phyloP scores from a whole-genome alignment of 768 basidiomycete species.

The Amylocystis lapponica region DNA sequence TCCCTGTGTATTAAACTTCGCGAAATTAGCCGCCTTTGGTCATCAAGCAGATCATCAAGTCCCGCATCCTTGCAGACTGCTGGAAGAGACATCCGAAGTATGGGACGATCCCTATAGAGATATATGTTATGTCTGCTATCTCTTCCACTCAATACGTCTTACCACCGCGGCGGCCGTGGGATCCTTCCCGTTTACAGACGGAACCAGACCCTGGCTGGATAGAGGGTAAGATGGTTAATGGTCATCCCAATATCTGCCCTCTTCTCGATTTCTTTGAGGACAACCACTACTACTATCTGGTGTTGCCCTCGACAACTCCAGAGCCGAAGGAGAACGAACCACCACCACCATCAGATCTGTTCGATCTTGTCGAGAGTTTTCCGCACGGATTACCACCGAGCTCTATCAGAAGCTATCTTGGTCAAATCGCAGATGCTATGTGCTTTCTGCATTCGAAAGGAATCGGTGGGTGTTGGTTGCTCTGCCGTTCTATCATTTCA shows the following conservation, averaged over 20 bases:
- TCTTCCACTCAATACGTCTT: slow-evolving; percentile 76
- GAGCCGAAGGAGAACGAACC: slow-evolving; percentile 47
- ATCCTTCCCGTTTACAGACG: slow-evolving; percentile 51
- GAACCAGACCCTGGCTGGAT: slow-evolving; percentile 46
- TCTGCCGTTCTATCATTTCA: neutral
- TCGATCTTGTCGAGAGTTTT: slow-evolving; percentile 88
- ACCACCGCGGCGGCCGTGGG: slow-evolving; percentile 78
- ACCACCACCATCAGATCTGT: slow-evolving; percentile 73
- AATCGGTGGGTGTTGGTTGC: slow-evolving; percentile 56
- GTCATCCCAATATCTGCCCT: slow-evolving; percentile 94
- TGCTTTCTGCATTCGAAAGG: slow-evolving; percentile 86
- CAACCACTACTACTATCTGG: slow-evolving; percentile 91
- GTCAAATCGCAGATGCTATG: slow-evolving; percentile 90
- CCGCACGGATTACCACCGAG: slow-evolving; percentile 78
- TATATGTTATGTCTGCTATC: slow-evolving; percentile 88
- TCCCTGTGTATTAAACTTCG: slow-evolving; percentile 3
- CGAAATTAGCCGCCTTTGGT: slow-evolving; percentile 72
- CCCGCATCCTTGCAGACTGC: slow-evolving; percentile 95
- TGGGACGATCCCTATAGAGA: slow-evolving; percentile 98
- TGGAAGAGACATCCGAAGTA: slow-evolving; percentile 96
- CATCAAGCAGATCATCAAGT: slow-evolving; percentile 98
- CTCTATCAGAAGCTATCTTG: slow-evolving; percentile 77
- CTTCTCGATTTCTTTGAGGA: slow-evolving; percentile 97
- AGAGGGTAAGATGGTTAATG: slow-evolving; percentile 67
- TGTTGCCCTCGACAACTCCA: slow-evolving; percentile 73